These are phyloP conservation scores for Aspergillus sojae DNA, from an alignment of 2,329 filamentous ascomycete genomes.

Conservation along the genomic window DNA sequence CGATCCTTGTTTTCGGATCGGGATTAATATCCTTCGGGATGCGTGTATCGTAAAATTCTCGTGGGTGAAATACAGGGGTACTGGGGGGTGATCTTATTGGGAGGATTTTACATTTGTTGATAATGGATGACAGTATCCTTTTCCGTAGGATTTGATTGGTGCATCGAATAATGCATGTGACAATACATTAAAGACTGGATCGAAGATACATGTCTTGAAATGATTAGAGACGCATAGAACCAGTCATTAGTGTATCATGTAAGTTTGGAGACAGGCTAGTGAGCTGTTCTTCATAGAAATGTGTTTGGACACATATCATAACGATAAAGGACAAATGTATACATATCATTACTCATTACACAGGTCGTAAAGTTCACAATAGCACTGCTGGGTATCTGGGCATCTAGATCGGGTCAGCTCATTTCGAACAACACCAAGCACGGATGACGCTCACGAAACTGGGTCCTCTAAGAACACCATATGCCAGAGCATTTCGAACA, in stretches of 20 bases:
- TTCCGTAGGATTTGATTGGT: background rate
- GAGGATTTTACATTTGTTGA: background rate
- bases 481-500: constrained; percentile 31
- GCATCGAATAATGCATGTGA: background rate
- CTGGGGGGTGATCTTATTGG: background rate
- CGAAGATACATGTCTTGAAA: background rate
- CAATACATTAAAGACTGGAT: background rate
- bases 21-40: background rate
- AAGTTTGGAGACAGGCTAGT: background rate
- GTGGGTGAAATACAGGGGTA: background rate
- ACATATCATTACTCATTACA: constrained; percentile 5
- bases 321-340: background rate
- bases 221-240: background rate
- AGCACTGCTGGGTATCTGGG: constrained; percentile 13
- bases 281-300: background rate
- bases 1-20: background rate
- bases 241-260: background rate
- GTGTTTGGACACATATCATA: background rate
- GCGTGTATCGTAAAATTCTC: background rate
- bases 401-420: constrained; percentile 9
- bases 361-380: constrained; percentile 33
- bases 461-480: constrained; percentile 23
- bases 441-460: constrained; percentile 18
- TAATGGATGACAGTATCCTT: background rate
- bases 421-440: background rate